These are phyloP conservation scores for Ambrosiella xylebori DNA, from an alignment of 2,329 filamentous ascomycete genomes.

Conservation along the genomic window DNA sequence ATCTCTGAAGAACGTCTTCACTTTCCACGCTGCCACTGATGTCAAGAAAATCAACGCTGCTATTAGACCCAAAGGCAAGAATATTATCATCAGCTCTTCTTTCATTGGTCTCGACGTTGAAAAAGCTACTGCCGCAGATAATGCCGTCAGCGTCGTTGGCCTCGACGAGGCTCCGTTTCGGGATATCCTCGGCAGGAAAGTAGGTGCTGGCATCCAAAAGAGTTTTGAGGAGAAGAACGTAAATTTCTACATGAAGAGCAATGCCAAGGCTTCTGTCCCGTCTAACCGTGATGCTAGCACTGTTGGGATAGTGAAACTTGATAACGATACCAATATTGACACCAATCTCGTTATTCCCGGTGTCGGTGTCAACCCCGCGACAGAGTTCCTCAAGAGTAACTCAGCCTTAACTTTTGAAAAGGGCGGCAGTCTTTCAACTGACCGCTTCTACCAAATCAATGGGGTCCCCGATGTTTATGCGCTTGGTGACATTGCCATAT, in stretches of 20 bases:
- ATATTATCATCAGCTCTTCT: conserved; percentile 76
- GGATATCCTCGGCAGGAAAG: conserved; percentile 63
- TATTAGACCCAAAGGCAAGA: conserved; percentile 72
- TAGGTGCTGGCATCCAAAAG: conserved; percentile 66
- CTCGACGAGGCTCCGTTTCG: conserved; percentile 78
- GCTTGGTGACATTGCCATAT: conserved; percentile 87
- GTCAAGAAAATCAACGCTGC: conserved; percentile 60
- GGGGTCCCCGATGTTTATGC: conserved; percentile 75
- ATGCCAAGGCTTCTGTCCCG: conserved; percentile 52
- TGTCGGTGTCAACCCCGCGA: conserved; percentile 74
- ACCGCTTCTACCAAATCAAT: conserved; percentile 61
- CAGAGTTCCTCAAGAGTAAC: conserved; percentile 64
- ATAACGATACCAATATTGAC: conserved; percentile 68
- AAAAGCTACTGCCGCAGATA: conserved; percentile 61
- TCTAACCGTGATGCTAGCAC: conserved; percentile 48
- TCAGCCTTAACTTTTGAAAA: conserved; percentile 50
- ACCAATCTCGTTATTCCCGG: conserved; percentile 86
- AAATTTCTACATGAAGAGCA: conserved; percentile 74
- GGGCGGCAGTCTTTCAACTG: conserved; percentile 71
- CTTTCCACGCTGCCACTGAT: conserved; percentile 61
- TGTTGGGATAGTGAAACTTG: conserved; percentile 66
- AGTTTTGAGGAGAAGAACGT: conserved; percentile 71
- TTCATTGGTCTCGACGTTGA: conserved; percentile 99
- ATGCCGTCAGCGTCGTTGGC: conserved; percentile 72
- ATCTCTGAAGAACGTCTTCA: conserved; percentile 63